Evolutionary conservation across 495 filamentous ascomycete genomes (phyloP).

Genomic region (Rhypophila decipiens): DNA sequence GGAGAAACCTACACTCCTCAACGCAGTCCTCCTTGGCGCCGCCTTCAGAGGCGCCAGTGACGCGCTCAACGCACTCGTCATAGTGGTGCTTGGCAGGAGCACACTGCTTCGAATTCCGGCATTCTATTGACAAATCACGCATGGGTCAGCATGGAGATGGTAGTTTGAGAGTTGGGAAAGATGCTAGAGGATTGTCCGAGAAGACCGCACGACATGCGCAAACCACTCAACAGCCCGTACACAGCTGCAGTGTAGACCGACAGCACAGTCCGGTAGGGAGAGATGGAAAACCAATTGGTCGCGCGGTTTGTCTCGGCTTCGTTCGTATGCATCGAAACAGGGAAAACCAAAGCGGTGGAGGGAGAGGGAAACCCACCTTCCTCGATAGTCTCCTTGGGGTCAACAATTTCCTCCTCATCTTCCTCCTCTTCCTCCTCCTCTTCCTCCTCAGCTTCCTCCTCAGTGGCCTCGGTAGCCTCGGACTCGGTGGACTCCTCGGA

Average conservation of each 20-base stretch:
- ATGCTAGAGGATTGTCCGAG: no score
- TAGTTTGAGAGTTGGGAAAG: no score
- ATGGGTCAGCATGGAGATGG: no score
- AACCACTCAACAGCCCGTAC: no score
- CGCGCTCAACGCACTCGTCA: slow-evolving; percentile 94
- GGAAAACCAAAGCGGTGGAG: not conserved
- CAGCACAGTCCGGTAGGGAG: no score
- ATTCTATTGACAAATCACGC: no score
- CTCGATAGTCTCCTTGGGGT: slow-evolving; percentile 81
- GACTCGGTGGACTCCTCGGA: slow-evolving; percentile 37
- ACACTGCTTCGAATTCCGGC: slow-evolving; percentile 77
- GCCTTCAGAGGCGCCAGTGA: slow-evolving; percentile 58
- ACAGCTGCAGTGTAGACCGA: no score
- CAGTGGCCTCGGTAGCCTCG: slow-evolving; percentile 36
- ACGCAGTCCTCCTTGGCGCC: slow-evolving; percentile 87
- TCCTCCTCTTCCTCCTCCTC: slow-evolving; percentile 64
- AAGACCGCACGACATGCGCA: no score
- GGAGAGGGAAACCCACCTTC: slow-evolving; percentile 66
- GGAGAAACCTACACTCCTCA: slow-evolving; percentile 81
- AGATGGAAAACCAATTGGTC: no score
- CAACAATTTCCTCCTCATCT: slow-evolving; percentile 83
- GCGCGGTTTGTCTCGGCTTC: no score
- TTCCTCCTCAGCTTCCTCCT: slow-evolving; percentile 43
- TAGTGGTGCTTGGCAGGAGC: slow-evolving; percentile 90
- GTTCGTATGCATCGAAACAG: no score